These are phyloP conservation scores for Podaxis sp. DNA, from an alignment of 768 basidiomycete genomes.

Conservation along the genomic window DNA sequence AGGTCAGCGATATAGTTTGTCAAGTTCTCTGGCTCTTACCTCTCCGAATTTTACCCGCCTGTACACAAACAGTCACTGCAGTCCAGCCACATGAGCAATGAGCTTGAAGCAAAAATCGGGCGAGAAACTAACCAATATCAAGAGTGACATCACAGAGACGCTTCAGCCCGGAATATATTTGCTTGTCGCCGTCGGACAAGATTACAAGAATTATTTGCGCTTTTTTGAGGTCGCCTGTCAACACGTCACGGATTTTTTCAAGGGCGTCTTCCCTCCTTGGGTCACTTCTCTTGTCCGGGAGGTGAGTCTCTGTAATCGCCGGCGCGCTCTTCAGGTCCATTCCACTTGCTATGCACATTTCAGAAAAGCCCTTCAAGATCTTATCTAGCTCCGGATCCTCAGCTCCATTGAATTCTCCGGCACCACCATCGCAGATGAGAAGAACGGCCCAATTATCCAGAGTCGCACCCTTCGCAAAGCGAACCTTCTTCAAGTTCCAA, in stretches of 20 bases:
- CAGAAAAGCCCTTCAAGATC: constrained; percentile 49
- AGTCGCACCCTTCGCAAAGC: constrained; percentile 56
- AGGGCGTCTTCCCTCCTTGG: constrained; percentile 55
- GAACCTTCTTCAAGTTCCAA: constrained; percentile 74
- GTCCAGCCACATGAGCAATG: background rate
- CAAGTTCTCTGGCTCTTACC: constrained; percentile 26
- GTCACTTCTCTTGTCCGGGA: constrained; percentile 55
- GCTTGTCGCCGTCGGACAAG: constrained; percentile 69
- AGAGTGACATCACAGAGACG: constrained; percentile 64
- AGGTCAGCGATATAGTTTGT: constrained; percentile 14
- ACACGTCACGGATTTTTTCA: constrained; percentile 34
- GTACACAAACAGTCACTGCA: constrained; percentile 71
- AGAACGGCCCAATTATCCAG: constrained; percentile 70
- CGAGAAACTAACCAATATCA: constrained; percentile 48
- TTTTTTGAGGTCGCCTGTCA: constrained; percentile 40
- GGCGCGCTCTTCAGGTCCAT: constrained; percentile 50
- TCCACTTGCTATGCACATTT: constrained; percentile 65
- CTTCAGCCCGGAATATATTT: constrained; percentile 77
- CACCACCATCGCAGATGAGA: constrained; percentile 58
- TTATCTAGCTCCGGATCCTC: constrained; percentile 54
- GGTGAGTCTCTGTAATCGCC: constrained; percentile 34
- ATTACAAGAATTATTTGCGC: constrained; percentile 66
- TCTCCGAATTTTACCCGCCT: constrained; percentile 69
- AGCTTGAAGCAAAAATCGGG: background rate
- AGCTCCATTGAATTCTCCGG: constrained; percentile 55